phyloP scores from a whole-genome alignment of 75 land plant genomes.

The Ceratopteris richardii region DNA sequence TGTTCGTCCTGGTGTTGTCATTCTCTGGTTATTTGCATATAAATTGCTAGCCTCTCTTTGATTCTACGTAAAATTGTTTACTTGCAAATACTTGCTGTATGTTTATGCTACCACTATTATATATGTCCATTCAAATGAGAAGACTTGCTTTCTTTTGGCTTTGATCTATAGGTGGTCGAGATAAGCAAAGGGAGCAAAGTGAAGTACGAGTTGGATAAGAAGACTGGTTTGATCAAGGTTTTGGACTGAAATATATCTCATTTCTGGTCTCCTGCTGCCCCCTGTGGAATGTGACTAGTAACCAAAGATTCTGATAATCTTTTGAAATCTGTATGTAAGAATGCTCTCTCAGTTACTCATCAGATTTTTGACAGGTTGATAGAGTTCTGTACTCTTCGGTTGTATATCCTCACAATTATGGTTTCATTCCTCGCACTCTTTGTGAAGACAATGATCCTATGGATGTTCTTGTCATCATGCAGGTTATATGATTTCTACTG shows the following conservation, averaged over 20 bases:
- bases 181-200: slow-evolving; percentile 50
- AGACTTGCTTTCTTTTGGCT: too few species aligned
- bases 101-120: too few species aligned
- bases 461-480: slow-evolving; percentile 52
- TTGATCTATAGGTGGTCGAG: slow-evolving; percentile 38
- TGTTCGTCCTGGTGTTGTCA: too few species aligned
- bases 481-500: slow-evolving; percentile 27
- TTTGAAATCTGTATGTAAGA: too few species aligned
- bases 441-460: slow-evolving; percentile 50
- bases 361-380: slow-evolving; percentile 28
- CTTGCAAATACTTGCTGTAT: too few species aligned
- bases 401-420: slow-evolving; percentile 54
- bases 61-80: too few species aligned
- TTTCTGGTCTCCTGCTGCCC: neutral
- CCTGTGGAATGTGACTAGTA: too few species aligned
- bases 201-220: slow-evolving; percentile 48
- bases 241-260: neutral
- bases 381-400: slow-evolving; percentile 49
- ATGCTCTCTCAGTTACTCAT: too few species aligned
- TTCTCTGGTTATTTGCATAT: too few species aligned
- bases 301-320: neutral
- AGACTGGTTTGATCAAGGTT: slow-evolving; percentile 52
- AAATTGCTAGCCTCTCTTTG: too few species aligned
- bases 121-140: too few species aligned
- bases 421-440: slow-evolving; percentile 44